These are phyloP conservation scores for Mycoemilia scoparia DNA, from an alignment of 192 early-diverging fungal genomes.

Conservation along the genomic window DNA sequence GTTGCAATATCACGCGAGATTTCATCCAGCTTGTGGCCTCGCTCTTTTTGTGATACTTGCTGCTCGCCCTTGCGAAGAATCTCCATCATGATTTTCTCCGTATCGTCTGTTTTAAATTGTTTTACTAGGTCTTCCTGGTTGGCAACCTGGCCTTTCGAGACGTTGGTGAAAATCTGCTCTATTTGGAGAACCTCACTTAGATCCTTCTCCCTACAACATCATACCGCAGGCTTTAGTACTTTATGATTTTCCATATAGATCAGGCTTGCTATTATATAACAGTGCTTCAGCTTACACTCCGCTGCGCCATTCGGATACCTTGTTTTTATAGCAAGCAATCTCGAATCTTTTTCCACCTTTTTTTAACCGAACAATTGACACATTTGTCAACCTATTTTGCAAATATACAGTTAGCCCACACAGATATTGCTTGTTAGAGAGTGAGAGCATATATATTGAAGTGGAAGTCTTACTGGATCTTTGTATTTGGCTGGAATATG, in stretches of 20 bases:
- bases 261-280: no score
- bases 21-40: conserved; percentile 63
- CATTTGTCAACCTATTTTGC: conserved; percentile 79
- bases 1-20: conserved; percentile 87
- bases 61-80: conserved; percentile 91
- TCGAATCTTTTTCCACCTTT: conserved; percentile 98
- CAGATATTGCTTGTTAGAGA: no score
- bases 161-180: conserved; percentile 83
- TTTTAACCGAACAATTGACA: conserved; percentile 83
- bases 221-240: no score
- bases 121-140: conserved; percentile 71
- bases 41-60: conserved; percentile 93
- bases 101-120: conserved; percentile 75
- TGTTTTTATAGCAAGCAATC: conserved; percentile 98
- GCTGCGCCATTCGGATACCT: conserved; percentile 88
- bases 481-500: no score
- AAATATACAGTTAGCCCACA: no score
- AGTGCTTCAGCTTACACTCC: no score
- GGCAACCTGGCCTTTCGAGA: conserved; percentile 91
- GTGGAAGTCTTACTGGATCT: no score
- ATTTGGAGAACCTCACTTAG: conserved; percentile 93
- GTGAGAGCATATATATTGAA: no score
- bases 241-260: background rate
- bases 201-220: no score
- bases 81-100: conserved; percentile 63